These are phyloP conservation scores for Ophiosphaerella korrae DNA, from an alignment of 2,329 filamentous ascomycete genomes.

Conservation along the genomic window DNA sequence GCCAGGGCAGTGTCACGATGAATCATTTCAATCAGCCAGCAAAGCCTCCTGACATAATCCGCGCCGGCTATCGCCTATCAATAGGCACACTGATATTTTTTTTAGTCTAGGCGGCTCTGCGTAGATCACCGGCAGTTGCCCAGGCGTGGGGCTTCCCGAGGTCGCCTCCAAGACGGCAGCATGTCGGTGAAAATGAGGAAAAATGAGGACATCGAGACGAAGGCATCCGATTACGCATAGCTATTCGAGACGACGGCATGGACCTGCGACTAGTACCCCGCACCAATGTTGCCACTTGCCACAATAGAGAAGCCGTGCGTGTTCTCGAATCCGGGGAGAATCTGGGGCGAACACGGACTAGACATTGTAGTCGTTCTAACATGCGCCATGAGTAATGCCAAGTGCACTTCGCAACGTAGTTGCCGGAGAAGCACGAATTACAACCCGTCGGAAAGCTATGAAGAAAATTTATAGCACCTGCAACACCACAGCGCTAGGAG, in stretches of 20 bases:
- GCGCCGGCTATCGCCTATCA: neutral
- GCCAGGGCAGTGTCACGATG: neutral
- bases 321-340: conserved; percentile 7
- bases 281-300: neutral
- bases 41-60: neutral
- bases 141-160: neutral
- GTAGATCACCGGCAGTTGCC: conserved; percentile 2
- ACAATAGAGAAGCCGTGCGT: neutral
- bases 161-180: neutral
- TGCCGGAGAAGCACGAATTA: conserved; percentile 1
- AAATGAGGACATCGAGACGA: conserved; percentile 1
- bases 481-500: no score
- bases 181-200: neutral
- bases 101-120: conserved; percentile 6
- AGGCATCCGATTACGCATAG: neutral
- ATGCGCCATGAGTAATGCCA: conserved; percentile 11
- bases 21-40: neutral
- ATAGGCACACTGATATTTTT: neutral
- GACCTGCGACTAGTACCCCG: neutral
- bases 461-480: no score
- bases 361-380: neutral
- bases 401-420: neutral
- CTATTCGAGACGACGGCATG: neutral
- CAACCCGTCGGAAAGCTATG: no score
- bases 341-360: conserved; percentile 3